These are phyloP conservation scores for Heliosperma pusillum DNA, from an alignment of 148 eudicot genomes.

Conservation along the genomic window DNA sequence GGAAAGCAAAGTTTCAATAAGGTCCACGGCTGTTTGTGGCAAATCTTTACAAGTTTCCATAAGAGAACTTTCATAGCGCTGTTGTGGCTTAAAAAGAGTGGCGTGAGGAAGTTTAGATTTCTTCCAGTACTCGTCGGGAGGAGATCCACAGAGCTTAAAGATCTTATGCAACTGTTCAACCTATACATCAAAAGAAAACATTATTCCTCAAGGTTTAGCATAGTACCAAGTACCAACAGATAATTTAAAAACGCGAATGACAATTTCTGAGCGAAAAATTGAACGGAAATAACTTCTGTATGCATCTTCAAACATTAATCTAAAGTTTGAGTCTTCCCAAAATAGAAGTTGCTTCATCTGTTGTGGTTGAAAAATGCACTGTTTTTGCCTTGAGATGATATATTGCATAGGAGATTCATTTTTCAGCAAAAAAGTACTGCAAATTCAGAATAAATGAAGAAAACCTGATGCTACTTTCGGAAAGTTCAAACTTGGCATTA, in stretches of 20 bases:
- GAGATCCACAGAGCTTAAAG: constrained; percentile 93
- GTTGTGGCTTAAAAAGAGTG: constrained; percentile 85
- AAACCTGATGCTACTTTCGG: background rate
- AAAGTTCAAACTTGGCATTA: background rate
- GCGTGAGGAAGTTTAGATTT: constrained; percentile 85
- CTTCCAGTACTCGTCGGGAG: constrained; percentile 88
- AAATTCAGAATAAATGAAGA: background rate
- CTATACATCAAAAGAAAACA: constrained; percentile 33
- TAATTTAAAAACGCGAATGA: background rate
- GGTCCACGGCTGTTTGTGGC: constrained; percentile 50
- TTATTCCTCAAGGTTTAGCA: constrained; percentile 14
- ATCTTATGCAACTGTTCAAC: constrained; percentile 94
- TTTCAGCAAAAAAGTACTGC: background rate
- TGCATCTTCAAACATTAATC: background rate
- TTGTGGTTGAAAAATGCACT: background rate
- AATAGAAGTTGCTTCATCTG: background rate
- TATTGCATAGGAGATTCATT: background rate
- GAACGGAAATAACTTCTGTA: too few relatives aligned
- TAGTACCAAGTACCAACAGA: background rate
- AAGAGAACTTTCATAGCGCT: constrained; percentile 65
- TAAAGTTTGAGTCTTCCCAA: too few relatives aligned
- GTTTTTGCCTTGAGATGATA: background rate
- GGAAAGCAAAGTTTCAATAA: constrained; percentile 65
- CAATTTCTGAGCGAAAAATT: background rate
- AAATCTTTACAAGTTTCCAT: constrained; percentile 60